Conservation (phyloP, 768 basidiomycete genomes). For the Kockovaella imperatae region DNA sequence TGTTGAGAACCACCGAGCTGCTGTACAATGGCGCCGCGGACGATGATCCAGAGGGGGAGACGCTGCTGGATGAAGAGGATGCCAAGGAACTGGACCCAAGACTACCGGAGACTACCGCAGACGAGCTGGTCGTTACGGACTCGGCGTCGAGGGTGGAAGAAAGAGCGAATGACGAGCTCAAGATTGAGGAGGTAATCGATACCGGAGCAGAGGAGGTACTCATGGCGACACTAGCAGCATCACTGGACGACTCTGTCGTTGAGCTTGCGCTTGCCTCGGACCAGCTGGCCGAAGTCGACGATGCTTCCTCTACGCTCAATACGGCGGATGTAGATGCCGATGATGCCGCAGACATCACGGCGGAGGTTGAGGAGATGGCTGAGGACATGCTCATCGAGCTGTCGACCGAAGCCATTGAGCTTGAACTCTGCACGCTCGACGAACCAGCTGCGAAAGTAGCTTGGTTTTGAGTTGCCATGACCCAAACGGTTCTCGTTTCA, state of each 20-base stretch:
- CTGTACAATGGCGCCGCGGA: background rate
- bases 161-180: background rate
- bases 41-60: background rate
- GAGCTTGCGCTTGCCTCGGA: no score
- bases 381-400: background rate
- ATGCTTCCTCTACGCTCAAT: background rate
- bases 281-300: background rate
- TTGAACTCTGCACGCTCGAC: constrained; percentile 2
- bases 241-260: no score
- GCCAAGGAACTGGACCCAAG: no score
- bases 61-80: no score
- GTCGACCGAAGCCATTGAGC: background rate
- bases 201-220: constrained; percentile 1
- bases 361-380: background rate
- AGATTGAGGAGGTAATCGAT: background rate
- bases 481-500: constrained; percentile 34
- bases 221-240: no score
- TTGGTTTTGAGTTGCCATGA: constrained; percentile 30
- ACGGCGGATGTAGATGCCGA: background rate
- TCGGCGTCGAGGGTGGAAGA: no score
- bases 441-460: no score
- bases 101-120: no score
- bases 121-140: no score
- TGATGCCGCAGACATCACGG: background rate
- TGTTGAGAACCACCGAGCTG: background rate